A percentile compares a stretch with the other conserved stretches of the same genome.
phyloP scores from a whole-genome alignment of 306 rosid genomes.

The Cicer chorassanicum region DNA sequence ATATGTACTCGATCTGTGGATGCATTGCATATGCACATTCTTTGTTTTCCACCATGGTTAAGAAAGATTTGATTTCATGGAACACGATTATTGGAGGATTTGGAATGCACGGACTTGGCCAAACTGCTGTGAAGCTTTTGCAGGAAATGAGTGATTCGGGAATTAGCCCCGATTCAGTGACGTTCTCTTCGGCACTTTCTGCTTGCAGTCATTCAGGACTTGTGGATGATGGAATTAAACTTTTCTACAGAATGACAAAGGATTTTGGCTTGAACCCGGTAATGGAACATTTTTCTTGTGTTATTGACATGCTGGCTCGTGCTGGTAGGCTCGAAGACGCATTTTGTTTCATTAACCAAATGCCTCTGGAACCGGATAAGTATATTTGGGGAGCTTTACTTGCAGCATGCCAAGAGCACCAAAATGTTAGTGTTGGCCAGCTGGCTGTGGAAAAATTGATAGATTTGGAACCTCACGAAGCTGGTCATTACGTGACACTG shows the following conservation, averaged over 20 bases:
- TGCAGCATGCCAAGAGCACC: conserved; percentile 58
- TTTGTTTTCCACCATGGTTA: conserved; percentile 52
- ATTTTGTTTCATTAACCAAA: conserved; percentile 45
- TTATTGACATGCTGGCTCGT: conserved; percentile 57
- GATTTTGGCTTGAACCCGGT: conserved; percentile 49
- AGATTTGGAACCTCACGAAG: conserved; percentile 51
- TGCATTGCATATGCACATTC: conserved; percentile 49
- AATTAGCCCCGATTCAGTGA: conserved; percentile 47
- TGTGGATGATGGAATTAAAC: conserved; percentile 54
- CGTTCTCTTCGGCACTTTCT: conserved; percentile 58
- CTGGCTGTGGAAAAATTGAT: conserved; percentile 56
- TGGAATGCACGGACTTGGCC: conserved; percentile 58
- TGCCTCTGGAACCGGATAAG: conserved; percentile 54
- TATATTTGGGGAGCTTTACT: conserved; percentile 62
- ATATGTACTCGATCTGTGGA: conserved; percentile 55
- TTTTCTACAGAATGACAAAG: conserved; percentile 51
- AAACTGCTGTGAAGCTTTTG: conserved; percentile 50
- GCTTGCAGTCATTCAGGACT: conserved; percentile 65
- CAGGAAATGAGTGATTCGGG: conserved; percentile 51
- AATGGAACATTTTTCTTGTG: conserved; percentile 58
- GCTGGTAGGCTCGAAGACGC: conserved; percentile 59
- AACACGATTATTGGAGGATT: conserved; percentile 60
- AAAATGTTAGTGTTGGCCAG: conserved; percentile 51
- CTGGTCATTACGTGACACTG: conserved; percentile 57
- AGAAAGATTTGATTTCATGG: conserved; percentile 55